Conservation (phyloP, 1,284 basidiomycete species). For the Tilletiopsis washingtonensis region DNA sequence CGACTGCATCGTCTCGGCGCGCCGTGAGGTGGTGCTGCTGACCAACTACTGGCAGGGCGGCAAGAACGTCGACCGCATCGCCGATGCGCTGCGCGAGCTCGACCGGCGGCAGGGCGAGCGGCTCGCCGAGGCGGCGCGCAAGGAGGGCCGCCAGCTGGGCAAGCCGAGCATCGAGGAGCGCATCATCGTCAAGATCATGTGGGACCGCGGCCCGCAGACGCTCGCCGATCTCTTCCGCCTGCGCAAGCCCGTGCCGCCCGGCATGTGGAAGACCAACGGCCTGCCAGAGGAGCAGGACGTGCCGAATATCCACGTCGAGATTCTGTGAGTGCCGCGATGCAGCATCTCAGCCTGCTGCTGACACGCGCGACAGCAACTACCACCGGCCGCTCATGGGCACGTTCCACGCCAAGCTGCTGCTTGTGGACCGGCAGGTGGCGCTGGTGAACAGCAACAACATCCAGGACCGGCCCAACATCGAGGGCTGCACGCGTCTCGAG, state of each 20-base stretch:
- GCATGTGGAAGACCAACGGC: conserved; percentile 39
- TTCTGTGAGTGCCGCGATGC: conserved; percentile 14
- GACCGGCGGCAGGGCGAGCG: conserved; percentile 19
- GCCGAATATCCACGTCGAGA: conserved; percentile 36
- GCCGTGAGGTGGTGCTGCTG: conserved; percentile 41
- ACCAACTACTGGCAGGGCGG: conserved; percentile 47
- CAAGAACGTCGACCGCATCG: conserved; percentile 40
- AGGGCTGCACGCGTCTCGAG: conserved; percentile 50
- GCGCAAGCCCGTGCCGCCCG: conserved; percentile 33
- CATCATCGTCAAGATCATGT: conserved; percentile 45
- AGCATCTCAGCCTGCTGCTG: neutral
- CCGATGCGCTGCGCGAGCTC: conserved; percentile 38
- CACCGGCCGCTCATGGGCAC: conserved; percentile 54
- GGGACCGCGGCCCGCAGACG: conserved; percentile 43
- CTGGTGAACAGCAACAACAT: conserved; percentile 69
- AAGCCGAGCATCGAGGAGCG: conserved; percentile 18
- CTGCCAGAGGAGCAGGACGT: conserved; percentile 35
- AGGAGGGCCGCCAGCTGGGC: neutral
- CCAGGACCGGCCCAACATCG: conserved; percentile 53
- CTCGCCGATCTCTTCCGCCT: conserved; percentile 41
- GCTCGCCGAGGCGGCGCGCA: conserved; percentile 5
- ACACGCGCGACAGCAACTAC: conserved; percentile 22
- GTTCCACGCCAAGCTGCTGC: conserved; percentile 69
- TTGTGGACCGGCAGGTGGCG: conserved; percentile 66
- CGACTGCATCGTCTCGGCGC: conserved; percentile 43